These are phyloP conservation scores for Flaveria robusta DNA, from an alignment of 129 eudicot species.

Conservation along the genomic window DNA sequence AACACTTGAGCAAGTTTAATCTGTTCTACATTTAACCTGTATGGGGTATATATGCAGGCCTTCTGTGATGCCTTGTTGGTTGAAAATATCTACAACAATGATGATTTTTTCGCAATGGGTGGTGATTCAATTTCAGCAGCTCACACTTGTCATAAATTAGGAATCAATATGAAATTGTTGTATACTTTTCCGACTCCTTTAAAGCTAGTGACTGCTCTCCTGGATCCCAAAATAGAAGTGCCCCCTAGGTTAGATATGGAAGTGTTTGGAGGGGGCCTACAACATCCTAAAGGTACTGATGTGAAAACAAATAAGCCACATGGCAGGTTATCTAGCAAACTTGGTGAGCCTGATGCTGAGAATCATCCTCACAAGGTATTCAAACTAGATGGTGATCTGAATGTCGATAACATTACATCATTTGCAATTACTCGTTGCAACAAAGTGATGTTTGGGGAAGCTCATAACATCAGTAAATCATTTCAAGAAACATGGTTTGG, in stretches of 20 bases:
- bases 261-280: slow-evolving; percentile 29
- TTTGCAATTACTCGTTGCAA: slow-evolving; percentile 76
- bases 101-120: slow-evolving; percentile 77
- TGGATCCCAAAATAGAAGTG: slow-evolving; percentile 24
- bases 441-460: slow-evolving; percentile 43
- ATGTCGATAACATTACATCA: slow-evolving; percentile 20
- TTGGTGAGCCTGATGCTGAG: slow-evolving; percentile 27
- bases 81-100: slow-evolving; percentile 50
- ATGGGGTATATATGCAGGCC: slow-evolving; percentile 46
- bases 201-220: slow-evolving; percentile 63
- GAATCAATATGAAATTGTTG: slow-evolving; percentile 78
- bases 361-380: slow-evolving; percentile 40
- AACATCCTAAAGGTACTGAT: slow-evolving; percentile 22
- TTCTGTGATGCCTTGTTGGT: slow-evolving; percentile 66
- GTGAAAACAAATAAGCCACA: slow-evolving; percentile 29
- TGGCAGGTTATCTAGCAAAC: slow-evolving; percentile 25
- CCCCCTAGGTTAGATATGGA: slow-evolving; percentile 27
- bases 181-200: slow-evolving; percentile 68
- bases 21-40: not conserved
- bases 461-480: slow-evolving; percentile 33
- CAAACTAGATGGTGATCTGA: slow-evolving; percentile 44
- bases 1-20: not conserved
- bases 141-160: slow-evolving; percentile 64
- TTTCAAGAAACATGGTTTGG: slow-evolving; percentile 38
- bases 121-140: slow-evolving; percentile 93